Evolutionary conservation across 2,329 filamentous ascomycete genomes (phyloP).

Genomic region (Penicillium sp.): DNA sequence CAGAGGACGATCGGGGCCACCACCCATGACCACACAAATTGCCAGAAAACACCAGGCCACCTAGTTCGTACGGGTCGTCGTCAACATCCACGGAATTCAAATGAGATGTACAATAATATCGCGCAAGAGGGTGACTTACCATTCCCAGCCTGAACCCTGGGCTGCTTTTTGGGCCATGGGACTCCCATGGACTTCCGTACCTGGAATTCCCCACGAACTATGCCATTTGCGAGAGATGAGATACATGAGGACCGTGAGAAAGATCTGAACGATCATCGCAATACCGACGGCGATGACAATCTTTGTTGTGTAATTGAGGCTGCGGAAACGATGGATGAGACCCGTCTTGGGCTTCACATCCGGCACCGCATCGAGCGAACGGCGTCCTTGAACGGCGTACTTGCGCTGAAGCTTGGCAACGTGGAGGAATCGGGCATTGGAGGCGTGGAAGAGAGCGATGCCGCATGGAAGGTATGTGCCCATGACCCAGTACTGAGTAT

Average conservation of each 20-base stretch:
- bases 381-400: constrained; percentile 27
- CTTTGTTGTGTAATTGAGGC: constrained; percentile 22
- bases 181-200: constrained; percentile 49
- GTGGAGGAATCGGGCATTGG: constrained; percentile 56
- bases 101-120: background rate
- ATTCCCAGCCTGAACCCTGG: constrained; percentile 55
- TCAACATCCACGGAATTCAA: background rate
- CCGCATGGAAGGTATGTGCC: constrained; percentile 58
- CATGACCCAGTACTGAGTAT: constrained; percentile 62
- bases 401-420: constrained; percentile 52
- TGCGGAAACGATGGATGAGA: constrained; percentile 19
- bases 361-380: constrained; percentile 1
- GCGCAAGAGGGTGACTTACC: constrained; percentile 33
- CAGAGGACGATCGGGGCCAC: constrained; percentile 4
- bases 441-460: constrained; percentile 60
- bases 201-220: constrained; percentile 32
- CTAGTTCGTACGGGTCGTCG: constrained; percentile 2
- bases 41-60: constrained; percentile 13
- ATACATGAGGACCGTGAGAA: constrained; percentile 48
- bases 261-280: constrained; percentile 44
- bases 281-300: constrained; percentile 41
- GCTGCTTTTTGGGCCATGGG: constrained; percentile 39
- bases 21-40: constrained; percentile 19
- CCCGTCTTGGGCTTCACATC: constrained; percentile 7
- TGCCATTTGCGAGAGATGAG: constrained; percentile 36